phyloP scores from a whole-genome alignment of 257 asterid genomes.

The Nicotiana sylvestris region DNA sequence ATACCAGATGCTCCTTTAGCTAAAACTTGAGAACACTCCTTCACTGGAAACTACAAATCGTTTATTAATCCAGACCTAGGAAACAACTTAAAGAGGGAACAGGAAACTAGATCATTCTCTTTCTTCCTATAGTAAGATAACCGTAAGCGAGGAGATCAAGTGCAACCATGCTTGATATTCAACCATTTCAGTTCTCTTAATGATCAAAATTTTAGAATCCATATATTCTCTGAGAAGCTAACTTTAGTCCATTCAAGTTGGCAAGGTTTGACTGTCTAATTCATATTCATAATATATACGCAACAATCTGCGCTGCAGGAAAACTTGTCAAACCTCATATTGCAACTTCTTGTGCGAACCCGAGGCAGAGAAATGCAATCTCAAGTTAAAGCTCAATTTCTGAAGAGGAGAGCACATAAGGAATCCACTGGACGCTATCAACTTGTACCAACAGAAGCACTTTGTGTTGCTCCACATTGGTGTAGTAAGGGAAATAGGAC shows the following conservation, averaged over 20 bases:
- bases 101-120: not conserved
- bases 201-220: conserved; percentile 4
- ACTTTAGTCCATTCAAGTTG: not conserved
- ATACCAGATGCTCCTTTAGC: not conserved
- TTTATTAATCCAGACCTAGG: not conserved
- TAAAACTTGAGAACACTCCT: not conserved
- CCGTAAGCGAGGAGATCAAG: not conserved
- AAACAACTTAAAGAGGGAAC: not conserved
- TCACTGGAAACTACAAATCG: not conserved
- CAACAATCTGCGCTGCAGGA: conserved; percentile 11
- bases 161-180: conserved; percentile 5
- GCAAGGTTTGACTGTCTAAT: not conserved
- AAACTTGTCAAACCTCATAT: conserved; percentile 17
- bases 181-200: not conserved
- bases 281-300: not conserved
- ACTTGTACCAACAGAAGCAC: conserved; percentile 16
- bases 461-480: conserved; percentile 14
- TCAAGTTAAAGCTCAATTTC: conserved; percentile 11
- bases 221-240: not conserved
- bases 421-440: conserved; percentile 13
- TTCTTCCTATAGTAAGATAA: conserved; percentile 3
- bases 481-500: conserved; percentile 4
- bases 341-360: conserved; percentile 1
- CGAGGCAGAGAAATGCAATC: conserved; percentile 9
- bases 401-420: conserved; percentile 12